phyloP scores from a whole-genome alignment of 2,329 filamentous ascomycete species.

The Fusarium mangiferae region DNA sequence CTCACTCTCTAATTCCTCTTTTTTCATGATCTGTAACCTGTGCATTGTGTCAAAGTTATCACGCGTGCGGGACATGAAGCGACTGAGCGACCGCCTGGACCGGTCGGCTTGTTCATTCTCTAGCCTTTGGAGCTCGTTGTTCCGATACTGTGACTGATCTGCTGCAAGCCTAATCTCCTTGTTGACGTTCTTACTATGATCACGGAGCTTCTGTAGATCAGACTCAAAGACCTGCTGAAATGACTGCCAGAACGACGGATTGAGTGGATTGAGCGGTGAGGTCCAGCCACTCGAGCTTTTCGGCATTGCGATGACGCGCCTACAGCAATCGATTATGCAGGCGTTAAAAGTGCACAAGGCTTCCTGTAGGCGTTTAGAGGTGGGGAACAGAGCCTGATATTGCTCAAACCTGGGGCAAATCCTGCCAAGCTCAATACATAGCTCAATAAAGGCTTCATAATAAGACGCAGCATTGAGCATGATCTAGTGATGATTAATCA shows the following conservation, averaged over 20 bases:
- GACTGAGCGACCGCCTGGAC: accelerated
- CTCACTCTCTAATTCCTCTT: accelerated
- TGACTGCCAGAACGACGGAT: slow-evolving; percentile 20
- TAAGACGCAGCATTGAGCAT: slow-evolving; percentile 51
- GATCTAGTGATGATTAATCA: slow-evolving; percentile 33
- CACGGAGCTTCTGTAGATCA: slow-evolving; percentile 35
- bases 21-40: accelerated
- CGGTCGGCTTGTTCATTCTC: neutral
- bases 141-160: slow-evolving; percentile 34
- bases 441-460: slow-evolving; percentile 51
- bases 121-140: slow-evolving; percentile 32
- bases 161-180: slow-evolving; percentile 41
- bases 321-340: slow-evolving; percentile 50
- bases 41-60: accelerated
- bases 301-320: slow-evolving; percentile 22
- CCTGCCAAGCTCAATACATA: slow-evolving; percentile 49
- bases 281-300: slow-evolving; percentile 20
- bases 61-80: neutral
- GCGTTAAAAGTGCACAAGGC: slow-evolving; percentile 51
- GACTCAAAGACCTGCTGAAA: slow-evolving; percentile 47
- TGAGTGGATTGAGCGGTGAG: neutral
- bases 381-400: slow-evolving; percentile 51
- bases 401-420: slow-evolving; percentile 51
- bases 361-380: slow-evolving; percentile 47
- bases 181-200: slow-evolving; percentile 35